Evolutionary conservation across 2,329 filamentous ascomycete genomes (phyloP), one percentile per base, ranked within the genome.

Genomic region (Scedosporium apiospermum): DNA sequence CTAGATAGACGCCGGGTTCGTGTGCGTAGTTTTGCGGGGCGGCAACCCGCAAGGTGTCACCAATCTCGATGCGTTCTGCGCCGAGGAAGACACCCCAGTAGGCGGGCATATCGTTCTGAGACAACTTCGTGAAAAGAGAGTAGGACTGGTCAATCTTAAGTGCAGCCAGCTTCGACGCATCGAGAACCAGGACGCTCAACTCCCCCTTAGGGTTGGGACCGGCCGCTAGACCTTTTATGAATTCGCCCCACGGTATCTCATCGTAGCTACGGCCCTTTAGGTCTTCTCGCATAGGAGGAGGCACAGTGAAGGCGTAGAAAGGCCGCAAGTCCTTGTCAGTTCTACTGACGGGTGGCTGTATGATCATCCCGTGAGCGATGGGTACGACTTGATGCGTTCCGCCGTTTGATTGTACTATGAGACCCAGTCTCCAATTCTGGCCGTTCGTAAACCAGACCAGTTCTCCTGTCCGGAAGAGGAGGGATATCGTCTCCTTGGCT

Each of bases 111-210:
- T 75, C 68, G 21, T 70, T 71, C 44, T 70, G 70, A 2, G 65
- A 68, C 16, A 72, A 69, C 21, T 68, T 72, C 14, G 72, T 78
- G 71, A 81, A 82, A n/a, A 80, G 71, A 0, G 79, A 81, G 68
- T 75, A 81, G 1, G 78, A 79, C 62, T 76, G 74, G 64, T 81
- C 79, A 30, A 82, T 75, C 63, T 77, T 79, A 18, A 73, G 73
- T 3, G 79, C 80, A 1, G 77, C 80, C 67, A 82, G 72, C 66
- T 82, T 82, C 3, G 80, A 82, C 0, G 79, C 80, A 63, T 82
- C 80, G 3, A 82, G 73, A 6, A 81, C 67, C 9, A 75, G 67
- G 18, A 70, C 70, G 2, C 69, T 51, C n/a, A 55, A 34, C 1
- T 55, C 46, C 49, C 41, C 26, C 30, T 41, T 55, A 23, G n/a